Evolutionary conservation across 2,329 filamentous ascomycete species (phyloP).

Genomic region (Sclerotinia glacialis): DNA sequence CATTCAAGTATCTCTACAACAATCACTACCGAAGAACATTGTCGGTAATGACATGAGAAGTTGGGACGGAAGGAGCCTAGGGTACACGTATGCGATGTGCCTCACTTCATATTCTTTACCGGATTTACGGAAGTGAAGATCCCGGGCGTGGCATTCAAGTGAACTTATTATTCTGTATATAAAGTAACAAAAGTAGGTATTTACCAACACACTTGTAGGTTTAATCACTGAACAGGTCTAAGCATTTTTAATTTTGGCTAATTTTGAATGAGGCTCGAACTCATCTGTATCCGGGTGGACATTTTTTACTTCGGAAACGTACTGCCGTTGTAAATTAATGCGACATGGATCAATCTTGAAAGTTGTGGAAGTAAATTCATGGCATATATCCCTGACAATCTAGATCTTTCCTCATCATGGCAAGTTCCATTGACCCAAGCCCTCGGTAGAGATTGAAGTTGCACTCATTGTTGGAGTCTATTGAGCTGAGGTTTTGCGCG

Average conservation of each 20-base stretch:
- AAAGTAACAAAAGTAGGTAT: too few relatives aligned
- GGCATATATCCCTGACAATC: neutral
- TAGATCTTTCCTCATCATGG: neutral
- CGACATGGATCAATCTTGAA: neutral
- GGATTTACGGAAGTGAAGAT: neutral
- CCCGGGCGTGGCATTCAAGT: neutral
- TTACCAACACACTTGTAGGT: neutral
- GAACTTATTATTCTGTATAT: neutral
- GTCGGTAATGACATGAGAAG: neutral
- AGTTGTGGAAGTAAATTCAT: neutral
- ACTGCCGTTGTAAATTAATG: neutral
- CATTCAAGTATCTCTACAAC: too few relatives aligned
- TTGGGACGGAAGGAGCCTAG: neutral
- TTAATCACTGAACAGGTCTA: neutral
- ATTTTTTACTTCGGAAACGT: neutral
- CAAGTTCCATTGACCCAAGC: neutral
- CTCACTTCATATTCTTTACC: neutral
- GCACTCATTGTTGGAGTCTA: neutral
- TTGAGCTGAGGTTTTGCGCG: neutral
- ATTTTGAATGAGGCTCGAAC: too few relatives aligned
- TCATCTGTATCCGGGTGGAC: neutral
- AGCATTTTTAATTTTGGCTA: neutral
- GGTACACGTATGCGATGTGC: neutral
- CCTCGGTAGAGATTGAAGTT: neutral
- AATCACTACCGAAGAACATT: too few relatives aligned